A percentile compares a stretch with the other conserved stretches of the same genome.
Conservation (phyloP, 768 basidiomycete species). For the Phanerochaete carnosa region DNA sequence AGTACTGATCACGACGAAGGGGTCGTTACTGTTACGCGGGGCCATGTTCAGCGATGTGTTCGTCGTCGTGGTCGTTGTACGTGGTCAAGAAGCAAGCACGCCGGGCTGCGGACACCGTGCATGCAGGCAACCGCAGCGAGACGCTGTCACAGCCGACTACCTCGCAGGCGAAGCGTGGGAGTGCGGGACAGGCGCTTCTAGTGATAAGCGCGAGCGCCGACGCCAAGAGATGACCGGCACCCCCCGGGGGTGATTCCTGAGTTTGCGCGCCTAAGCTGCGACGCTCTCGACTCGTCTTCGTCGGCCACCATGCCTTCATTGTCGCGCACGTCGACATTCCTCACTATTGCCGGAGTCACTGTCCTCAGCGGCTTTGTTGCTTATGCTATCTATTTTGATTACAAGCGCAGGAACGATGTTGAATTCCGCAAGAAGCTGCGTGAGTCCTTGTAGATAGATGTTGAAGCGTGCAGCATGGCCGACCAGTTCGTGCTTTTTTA, state of each 20-base stretch:
- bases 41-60: not conserved
- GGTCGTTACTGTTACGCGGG: conserved; percentile 2
- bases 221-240: not conserved
- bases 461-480: not conserved
- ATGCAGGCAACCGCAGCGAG: not conserved
- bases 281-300: not conserved
- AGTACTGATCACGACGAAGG: conserved; percentile 11
- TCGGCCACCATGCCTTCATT: conserved; percentile 16
- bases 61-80: not conserved
- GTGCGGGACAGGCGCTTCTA: not conserved
- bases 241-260: not conserved
- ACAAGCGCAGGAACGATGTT: conserved; percentile 84
- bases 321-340: conserved; percentile 32
- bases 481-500: conserved; percentile 30
- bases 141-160: not conserved
- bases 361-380: conserved; percentile 55
- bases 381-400: conserved; percentile 93
- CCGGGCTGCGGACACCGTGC: conserved; percentile 1
- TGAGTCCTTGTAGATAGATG: conserved; percentile 37
- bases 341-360: conserved; percentile 43
- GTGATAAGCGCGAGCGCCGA: not conserved
- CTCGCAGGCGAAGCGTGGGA: not conserved
- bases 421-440: conserved; percentile 87
- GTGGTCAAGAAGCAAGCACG: not conserved
- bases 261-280: not conserved